Conservation (phyloP, 2,329 filamentous ascomycete genomes). For the Alternaria rosae region DNA sequence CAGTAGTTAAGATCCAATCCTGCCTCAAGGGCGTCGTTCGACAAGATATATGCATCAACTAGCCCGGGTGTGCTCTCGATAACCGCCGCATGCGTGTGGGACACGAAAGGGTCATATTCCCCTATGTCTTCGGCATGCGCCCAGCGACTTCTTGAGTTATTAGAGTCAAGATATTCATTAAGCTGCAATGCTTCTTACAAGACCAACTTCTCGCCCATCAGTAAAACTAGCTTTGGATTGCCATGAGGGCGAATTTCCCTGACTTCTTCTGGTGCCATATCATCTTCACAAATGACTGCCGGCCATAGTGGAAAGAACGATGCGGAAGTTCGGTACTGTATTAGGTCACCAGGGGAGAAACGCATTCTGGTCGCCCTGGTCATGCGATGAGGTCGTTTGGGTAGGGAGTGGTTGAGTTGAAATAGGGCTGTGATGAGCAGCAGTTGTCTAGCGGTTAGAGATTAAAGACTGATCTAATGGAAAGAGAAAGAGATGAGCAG, state of each 20-base stretch:
- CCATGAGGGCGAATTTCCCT: constrained; percentile 15
- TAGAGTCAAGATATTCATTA: no score
- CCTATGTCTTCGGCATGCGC: constrained; percentile 19
- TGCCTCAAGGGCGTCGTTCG: background rate
- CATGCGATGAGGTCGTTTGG: background rate
- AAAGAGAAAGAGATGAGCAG: background rate
- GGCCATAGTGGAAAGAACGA: constrained; percentile 22
- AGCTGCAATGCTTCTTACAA: constrained; percentile 16
- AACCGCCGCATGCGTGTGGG: background rate
- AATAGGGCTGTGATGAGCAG: background rate
- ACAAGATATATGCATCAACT: constrained; percentile 17
- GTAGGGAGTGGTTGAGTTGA: background rate
- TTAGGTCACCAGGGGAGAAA: constrained; percentile 12
- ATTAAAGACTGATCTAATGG: background rate
- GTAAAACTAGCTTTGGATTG: constrained; percentile 21
- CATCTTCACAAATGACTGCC: constrained; percentile 29
- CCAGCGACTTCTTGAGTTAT: constrained; percentile 28
- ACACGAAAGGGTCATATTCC: constrained; percentile 19
- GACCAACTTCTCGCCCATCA: constrained; percentile 16
- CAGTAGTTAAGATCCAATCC: constrained; percentile 18
- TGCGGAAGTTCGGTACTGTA: constrained; percentile 14
- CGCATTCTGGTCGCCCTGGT: background rate
- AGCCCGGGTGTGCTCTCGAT: constrained; percentile 12
- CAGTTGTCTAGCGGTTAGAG: background rate
- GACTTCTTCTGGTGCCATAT: constrained; percentile 20